Conservation (phyloP, 2,329 filamentous ascomycete genomes). For the Colletotrichum shisoi region DNA sequence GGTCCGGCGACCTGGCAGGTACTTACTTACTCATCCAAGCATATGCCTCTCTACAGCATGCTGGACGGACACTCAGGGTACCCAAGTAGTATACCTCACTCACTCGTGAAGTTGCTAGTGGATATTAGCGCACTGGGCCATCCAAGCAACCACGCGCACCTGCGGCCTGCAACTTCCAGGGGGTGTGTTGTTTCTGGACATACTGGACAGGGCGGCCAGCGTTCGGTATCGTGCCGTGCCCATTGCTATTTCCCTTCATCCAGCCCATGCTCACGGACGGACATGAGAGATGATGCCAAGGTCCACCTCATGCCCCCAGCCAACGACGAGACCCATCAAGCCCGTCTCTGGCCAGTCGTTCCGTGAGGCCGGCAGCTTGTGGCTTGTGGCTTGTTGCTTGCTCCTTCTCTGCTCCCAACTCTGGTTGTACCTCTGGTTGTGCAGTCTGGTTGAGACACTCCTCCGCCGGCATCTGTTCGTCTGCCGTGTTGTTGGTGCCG, state of each 20-base stretch:
- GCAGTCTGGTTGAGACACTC: too few species aligned
- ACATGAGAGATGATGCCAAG: slow-evolving; percentile 1
- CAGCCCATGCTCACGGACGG: slow-evolving; percentile 1
- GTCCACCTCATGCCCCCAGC: slow-evolving; percentile 4
- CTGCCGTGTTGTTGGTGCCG: background rate
- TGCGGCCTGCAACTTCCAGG: slow-evolving; percentile 7
- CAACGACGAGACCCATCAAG: background rate
- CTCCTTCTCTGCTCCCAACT: too few species aligned
- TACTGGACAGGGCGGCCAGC: background rate
- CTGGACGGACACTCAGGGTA: too few species aligned
- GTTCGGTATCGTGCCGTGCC: background rate
- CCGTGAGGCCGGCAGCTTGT: background rate
- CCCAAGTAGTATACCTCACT: too few species aligned
- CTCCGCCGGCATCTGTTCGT: background rate
- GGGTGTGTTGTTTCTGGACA: background rate
- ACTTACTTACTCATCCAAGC: too few species aligned
- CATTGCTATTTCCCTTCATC: background rate
- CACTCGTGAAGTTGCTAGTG: background rate
- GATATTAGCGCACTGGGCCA: slow-evolving; percentile 25
- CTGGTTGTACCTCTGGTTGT: too few species aligned
- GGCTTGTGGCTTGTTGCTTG: background rate
- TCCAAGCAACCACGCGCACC: slow-evolving; percentile 28
- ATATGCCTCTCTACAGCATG: too few species aligned
- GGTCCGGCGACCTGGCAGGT: too few species aligned
- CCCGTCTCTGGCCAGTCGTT: background rate